Base-by-base conservation (phyloP, 768 basidiomycete genomes). In the Tremella mesenterica region DNA sequence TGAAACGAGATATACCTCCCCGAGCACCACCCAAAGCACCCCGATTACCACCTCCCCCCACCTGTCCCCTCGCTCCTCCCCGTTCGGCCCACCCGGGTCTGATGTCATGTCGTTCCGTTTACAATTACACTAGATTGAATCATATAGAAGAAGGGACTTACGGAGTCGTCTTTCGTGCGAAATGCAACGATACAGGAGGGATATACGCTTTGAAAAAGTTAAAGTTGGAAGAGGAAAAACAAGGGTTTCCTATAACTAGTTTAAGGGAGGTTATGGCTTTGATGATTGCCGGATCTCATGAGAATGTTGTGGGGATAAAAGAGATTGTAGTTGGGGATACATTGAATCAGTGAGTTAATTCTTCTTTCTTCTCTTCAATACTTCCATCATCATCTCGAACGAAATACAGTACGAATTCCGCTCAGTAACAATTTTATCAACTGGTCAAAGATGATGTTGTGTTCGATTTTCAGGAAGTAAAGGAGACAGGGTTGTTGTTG, bases 111-210 rank as follows among this genome's bases (percentile, higher is more conserved):
- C 85, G 93, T 21, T 92, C 90, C 4, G 93, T 96, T 0, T 93
- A 90, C 74, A 83, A 80, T 62, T 96, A 96, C 71, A 92, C 96
- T 63, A 79, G 87, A 36, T 78, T 99, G 50, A 99, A 99, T 72
- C 88, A 95, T 64, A 99, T 99, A 64, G 95, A 97, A 74, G 95
- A 99, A 75, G 95, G 95, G 4, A 90, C 88, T 0, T 99, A 99
- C 62, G 95, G 95, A 16, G 83, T 97, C 33, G 95, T 99, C 14
- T 97, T 89, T 59, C 83, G 95, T n/a, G 95, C 95, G 20, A 79
- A 82, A 62, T 93, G 96, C 75, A 93, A 88, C 71, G 81, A 88
- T 68, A 90, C 91, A 0, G 89, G 90, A 4, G 91, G 91, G 59
- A 88, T 97, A 21, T 95, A 97, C 25, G 95, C 95, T 13, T 73